Base-by-base conservation (phyloP, 495 filamentous ascomycete genomes). In the Antarctomyces pellizariae region DNA sequence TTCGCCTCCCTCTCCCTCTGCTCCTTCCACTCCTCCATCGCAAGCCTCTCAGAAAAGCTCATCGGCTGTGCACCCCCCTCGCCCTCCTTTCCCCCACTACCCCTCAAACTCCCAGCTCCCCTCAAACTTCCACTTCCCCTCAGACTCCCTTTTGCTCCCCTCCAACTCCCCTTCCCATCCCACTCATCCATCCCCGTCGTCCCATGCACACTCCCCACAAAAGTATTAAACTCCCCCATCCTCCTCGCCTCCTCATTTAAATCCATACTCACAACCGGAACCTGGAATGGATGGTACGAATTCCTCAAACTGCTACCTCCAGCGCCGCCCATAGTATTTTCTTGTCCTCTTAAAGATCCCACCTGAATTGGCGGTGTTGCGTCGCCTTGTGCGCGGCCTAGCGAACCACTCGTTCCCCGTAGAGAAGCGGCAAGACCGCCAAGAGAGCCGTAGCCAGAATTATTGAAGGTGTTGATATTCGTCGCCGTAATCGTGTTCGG, bases 181-280 rank as follows among this genome's bases (percentile, higher is more conserved):
- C 31, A 27, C 13, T 28, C 36, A 25, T 39, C 36, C 7, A 39
- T 3, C 5, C 34, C 36, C 17, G 21, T 36, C 7, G 24, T 20
- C 1, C 32, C 40, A 26, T 37, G 12, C 6, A 41, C 13, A 30
- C 36, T 39, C 3, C 41, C 41, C 0, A 44, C 41, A 25, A 44
- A 44, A 3, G 32, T 33, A 15, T 26, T 30, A 3, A 44, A 4
- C 6, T 17, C 20, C 8, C 41, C 41, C 7, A 41, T 8, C 10
- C 18, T 28, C 9, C 35, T 37, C 9, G 41, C 41, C 21, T 34
- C 16, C 4, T 29, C 34, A 16, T 38, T 37, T 7, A 41, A 16
- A 11, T 33, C 38, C 4, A 30, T 20, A 16, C 28, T 41, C 13
- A 44, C 41, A 21, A 44, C 35, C 7, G 32, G 32, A 12, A 36